These are phyloP conservation scores for Tirmania nivea DNA, from an alignment of 495 filamentous ascomycete species.

Conservation along the genomic window DNA sequence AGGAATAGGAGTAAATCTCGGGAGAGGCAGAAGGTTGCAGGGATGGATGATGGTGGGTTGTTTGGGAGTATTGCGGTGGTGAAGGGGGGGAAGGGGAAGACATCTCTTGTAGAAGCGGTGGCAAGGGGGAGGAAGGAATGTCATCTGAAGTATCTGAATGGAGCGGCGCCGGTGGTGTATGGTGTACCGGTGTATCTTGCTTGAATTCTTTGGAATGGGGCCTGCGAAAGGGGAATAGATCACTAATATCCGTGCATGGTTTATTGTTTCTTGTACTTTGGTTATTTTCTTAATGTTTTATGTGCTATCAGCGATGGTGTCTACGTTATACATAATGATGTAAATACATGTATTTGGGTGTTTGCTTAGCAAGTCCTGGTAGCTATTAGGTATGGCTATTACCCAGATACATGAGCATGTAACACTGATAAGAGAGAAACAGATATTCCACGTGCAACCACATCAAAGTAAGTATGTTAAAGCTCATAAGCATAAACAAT, in stretches of 20 bases:
- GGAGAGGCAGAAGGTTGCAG: neutral
- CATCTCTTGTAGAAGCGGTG: conserved; percentile 55
- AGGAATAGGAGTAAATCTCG: neutral
- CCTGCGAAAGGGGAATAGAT: conserved; percentile 36
- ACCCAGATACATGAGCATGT: no score
- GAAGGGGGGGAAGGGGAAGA: conserved; percentile 4
- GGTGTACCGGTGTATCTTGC: conserved; percentile 72
- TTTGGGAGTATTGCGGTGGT: neutral
- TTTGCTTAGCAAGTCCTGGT: no score
- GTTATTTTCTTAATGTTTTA: neutral
- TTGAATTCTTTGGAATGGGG: neutral
- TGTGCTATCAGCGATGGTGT: no score
- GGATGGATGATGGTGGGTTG: neutral
- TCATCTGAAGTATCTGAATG: conserved; percentile 73
- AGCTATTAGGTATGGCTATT: no score
- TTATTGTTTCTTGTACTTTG: conserved; percentile 58
- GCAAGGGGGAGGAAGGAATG: conserved; percentile 49
- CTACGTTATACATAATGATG: no score
- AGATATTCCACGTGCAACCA: no score
- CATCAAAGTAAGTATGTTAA: no score
- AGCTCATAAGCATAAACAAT: no score
- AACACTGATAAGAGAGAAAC: no score
- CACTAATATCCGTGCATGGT: conserved; percentile 81
- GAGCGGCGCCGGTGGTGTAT: conserved; percentile 80
- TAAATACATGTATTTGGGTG: no score